Conservation (phyloP, 75 land plant species). For the Pinus albicaulis region DNA sequence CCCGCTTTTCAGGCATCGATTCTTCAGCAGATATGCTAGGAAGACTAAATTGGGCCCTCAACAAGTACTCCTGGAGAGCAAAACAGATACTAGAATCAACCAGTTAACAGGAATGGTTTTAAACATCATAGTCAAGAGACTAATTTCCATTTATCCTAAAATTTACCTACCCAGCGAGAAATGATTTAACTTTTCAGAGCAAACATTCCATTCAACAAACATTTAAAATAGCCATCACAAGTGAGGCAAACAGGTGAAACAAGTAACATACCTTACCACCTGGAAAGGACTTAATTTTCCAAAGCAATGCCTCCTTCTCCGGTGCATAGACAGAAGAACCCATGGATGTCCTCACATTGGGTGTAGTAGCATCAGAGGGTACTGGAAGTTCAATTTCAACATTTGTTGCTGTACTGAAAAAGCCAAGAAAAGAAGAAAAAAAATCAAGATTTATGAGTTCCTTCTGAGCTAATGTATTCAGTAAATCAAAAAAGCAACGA, state of each 20-base stretch:
- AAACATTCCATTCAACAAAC: neutral
- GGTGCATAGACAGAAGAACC: constrained; percentile 94
- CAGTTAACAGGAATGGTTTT: neutral
- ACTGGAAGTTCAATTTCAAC: constrained; percentile 94
- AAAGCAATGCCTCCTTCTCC: constrained; percentile 80
- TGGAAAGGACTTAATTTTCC: constrained; percentile 97
- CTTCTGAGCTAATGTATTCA: too few relatives aligned
- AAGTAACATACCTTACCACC: constrained; percentile 74
- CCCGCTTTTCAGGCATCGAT: constrained; percentile 30
- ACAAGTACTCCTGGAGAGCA: constrained; percentile 34
- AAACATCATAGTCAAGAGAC: neutral
- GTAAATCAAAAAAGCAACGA: too few relatives aligned
- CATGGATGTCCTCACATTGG: constrained; percentile 84
- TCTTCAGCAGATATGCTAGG: constrained; percentile 36
- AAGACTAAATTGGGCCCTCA: constrained; percentile 48
- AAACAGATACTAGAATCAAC: too few relatives aligned
- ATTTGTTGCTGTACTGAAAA: constrained; percentile 91
- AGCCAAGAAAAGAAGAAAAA: too few relatives aligned
- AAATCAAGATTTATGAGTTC: neutral
- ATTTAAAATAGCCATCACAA: neutral
- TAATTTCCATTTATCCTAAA: neutral
- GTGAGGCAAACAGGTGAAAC: neutral
- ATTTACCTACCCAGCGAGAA: neutral
- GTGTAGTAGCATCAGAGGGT: constrained; percentile 85
- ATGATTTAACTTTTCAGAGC: neutral